Evolutionary conservation across 2,329 filamentous ascomycete species (phyloP).

Genomic region (Ascochyta viciae-villosae): DNA sequence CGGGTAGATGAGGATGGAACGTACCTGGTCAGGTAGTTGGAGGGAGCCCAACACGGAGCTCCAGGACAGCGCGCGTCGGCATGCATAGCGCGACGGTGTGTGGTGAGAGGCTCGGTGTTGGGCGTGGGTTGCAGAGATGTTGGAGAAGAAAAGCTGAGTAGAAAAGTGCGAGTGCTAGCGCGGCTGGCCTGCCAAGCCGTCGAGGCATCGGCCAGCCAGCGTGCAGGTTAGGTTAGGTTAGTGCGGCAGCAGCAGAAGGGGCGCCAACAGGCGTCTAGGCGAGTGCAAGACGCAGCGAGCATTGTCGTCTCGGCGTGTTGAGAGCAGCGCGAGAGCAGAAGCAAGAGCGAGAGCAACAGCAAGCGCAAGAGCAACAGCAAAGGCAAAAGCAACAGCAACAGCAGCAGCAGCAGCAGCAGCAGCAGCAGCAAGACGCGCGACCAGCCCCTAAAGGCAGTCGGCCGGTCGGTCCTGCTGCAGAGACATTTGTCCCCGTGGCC

Average conservation of each 20-base stretch:
- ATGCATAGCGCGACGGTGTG: conserved; percentile 8
- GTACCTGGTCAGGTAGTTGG: conserved; percentile 21
- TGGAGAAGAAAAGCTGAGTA: conserved; percentile 16
- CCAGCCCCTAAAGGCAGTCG: too few relatives aligned
- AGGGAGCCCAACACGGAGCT: conserved; percentile 6
- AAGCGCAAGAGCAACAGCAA: too few relatives aligned
- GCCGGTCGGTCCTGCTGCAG: not conserved
- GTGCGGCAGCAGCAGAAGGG: not conserved
- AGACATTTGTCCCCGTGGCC: not conserved
- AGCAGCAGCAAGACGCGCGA: not conserved
- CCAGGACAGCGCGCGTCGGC: not conserved
- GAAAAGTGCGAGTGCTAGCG: conserved; percentile 35
- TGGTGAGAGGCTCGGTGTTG: conserved; percentile 13
- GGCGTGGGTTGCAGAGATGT: conserved; percentile 14
- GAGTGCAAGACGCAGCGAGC: not conserved
- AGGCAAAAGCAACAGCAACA: too few relatives aligned
- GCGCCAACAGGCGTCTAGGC: not conserved
- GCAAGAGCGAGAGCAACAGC: too few relatives aligned
- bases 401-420: not conserved
- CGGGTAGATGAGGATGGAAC: conserved; percentile 9
- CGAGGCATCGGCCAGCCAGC: conserved; percentile 5
- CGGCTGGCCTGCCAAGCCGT: conserved; percentile 6
- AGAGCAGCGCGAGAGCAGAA: too few relatives aligned
- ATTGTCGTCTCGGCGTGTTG: too few relatives aligned
- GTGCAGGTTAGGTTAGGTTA: not conserved